Evolutionary conservation across 2,329 filamentous ascomycete genomes (phyloP), one percentile per base, ranked within the genome.

Genomic region (Colletotrichum sansevieriae): DNA sequence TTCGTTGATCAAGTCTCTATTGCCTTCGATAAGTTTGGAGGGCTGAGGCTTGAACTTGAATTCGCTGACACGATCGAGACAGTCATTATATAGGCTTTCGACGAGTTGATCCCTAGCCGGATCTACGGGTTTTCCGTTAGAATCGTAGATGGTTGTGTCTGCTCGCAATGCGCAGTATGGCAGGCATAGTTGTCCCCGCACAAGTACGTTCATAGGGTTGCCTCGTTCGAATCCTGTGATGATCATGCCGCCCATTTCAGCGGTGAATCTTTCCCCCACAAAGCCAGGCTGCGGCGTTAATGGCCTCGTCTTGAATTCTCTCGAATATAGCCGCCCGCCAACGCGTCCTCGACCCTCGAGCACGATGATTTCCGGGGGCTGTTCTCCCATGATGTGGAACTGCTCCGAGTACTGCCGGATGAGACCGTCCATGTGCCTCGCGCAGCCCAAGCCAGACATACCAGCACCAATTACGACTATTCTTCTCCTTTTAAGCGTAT

Each of bases 181-280:
- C 20, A 99, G 86, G 29, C 92, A 92, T 56, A 99, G 86, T 79
- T 99, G 97, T 15, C 93, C 95, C 72, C 96, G 91, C 65, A 99
- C 90, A 68, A 99, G 89, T 56, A 95, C 89, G 77, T 98, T 97
- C 73, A 99, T 83, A 5, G 96, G 96, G 74, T 99, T 99, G 18
- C 97, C 97, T 72, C 93, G 89, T 73, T 98, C 94, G 77, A 98
- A 99, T 0, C 96, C 96, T 39, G 97, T 98, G 70, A 99, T 94
- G 69, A 99, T 98, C 85, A 99, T 97, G 63, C 95, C 96, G 33
- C 96, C 96, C 90, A 98, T 97, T 78, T 99, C 96, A 37, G 94
- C 96, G 20, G 95, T 98, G 75, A 91, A 92, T 58, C 89, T 83
- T 70, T 84, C 87, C 9, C 83, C 85, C 81, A 87, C 78, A 85